Evolutionary conservation across 2,329 filamentous ascomycete species (phyloP).

Genomic region (Cladophialophora chaetospira): DNA sequence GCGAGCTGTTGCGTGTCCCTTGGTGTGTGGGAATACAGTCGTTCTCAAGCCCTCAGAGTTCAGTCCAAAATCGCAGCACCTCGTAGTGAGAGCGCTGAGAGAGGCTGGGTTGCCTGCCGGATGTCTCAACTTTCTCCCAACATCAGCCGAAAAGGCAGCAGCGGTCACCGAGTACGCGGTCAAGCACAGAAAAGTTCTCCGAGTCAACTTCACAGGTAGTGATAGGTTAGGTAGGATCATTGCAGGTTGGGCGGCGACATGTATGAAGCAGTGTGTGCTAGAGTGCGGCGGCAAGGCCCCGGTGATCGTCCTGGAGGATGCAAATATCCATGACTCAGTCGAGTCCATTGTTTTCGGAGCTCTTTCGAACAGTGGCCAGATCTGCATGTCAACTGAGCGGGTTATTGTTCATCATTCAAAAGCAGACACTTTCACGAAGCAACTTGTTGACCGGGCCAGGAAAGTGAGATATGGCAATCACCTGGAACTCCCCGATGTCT

Average conservation of each 20-base stretch:
- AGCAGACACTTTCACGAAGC: slow-evolving; percentile 53
- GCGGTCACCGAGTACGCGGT: slow-evolving; percentile 69
- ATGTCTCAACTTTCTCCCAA: slow-evolving; percentile 70
- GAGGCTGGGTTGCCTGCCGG: slow-evolving; percentile 76
- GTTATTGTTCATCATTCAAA: slow-evolving; percentile 64
- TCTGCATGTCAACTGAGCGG: slow-evolving; percentile 83
- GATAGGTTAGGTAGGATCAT: slow-evolving; percentile 71
- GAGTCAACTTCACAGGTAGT: slow-evolving; percentile 76
- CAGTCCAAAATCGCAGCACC: slow-evolving; percentile 66
- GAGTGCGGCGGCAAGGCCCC: slow-evolving; percentile 82
- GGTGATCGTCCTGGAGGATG: slow-evolving; percentile 76
- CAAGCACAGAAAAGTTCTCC: slow-evolving; percentile 65
- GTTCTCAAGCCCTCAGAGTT: slow-evolving; percentile 88
- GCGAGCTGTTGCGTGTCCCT: not conserved
- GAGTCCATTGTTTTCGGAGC: slow-evolving; percentile 16
- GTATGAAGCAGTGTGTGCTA: slow-evolving; percentile 76
- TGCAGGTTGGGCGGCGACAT: slow-evolving; percentile 67
- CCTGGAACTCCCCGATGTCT: slow-evolving; percentile 37
- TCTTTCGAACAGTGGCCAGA: slow-evolving; percentile 61
- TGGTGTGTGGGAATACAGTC: slow-evolving; percentile 72
- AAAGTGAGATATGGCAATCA: slow-evolving; percentile 47
- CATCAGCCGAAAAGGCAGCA: slow-evolving; percentile 61
- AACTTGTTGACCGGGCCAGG: slow-evolving; percentile 49
- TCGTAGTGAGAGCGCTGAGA: slow-evolving; percentile 63
- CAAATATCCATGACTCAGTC: slow-evolving; percentile 71